phyloP scores from a whole-genome alignment of 164 flowering plant species.

The Akebia trifoliata region DNA sequence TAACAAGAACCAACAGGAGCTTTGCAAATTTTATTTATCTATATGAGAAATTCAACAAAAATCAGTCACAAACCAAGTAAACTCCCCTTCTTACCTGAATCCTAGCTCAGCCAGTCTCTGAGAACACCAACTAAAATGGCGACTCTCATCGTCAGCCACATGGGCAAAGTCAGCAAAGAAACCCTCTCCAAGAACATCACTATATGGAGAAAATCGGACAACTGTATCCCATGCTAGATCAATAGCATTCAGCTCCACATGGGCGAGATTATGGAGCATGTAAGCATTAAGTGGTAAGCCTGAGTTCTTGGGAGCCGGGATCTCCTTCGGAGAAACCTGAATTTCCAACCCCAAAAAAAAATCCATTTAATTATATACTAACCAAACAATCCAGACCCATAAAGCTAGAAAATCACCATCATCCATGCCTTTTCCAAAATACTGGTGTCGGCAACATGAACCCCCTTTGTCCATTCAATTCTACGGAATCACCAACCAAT shows the following conservation, averaged over 20 bases:
- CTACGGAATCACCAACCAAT: neutral
- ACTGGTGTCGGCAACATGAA: too few relatives aligned
- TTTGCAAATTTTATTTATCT: neutral
- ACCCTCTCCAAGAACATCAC: constrained; percentile 62
- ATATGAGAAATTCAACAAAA: neutral
- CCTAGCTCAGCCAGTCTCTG: constrained; percentile 92
- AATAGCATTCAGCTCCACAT: constrained; percentile 95
- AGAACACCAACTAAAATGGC: constrained; percentile 92
- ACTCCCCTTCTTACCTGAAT: constrained; percentile 49
- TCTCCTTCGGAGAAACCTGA: constrained; percentile 85
- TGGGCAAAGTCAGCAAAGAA: constrained; percentile 94
- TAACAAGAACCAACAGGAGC: neutral
- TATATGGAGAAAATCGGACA: constrained; percentile 75
- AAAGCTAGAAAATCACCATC: neutral
- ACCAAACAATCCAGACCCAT: neutral
- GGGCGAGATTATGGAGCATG: constrained; percentile 96
- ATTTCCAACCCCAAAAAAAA: constrained; percentile 1
- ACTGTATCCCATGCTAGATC: constrained; percentile 99
- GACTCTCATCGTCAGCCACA: constrained; percentile 98
- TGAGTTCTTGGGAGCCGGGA: constrained; percentile 81
- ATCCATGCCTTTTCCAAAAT: too few relatives aligned
- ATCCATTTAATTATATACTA: neutral
- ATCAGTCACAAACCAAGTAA: constrained; percentile 1
- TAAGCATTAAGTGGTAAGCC: constrained; percentile 89
- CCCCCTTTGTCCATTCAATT: too few relatives aligned